Conservation (phyloP, 1,284 basidiomycete genomes). For the Melampsora abietis-canadensis region DNA sequence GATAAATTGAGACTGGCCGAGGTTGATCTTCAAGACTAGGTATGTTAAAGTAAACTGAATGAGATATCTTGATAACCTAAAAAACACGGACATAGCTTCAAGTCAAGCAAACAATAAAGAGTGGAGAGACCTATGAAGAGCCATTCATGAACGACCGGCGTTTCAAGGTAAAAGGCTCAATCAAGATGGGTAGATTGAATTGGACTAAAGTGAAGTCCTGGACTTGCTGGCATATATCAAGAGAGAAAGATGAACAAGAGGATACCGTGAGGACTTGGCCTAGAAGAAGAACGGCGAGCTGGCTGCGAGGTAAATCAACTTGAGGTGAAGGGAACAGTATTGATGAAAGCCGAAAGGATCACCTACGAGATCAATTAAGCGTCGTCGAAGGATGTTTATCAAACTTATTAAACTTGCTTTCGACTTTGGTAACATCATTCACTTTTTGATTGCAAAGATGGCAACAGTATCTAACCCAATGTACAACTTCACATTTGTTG, state of each 20-base stretch:
- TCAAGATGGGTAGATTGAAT: not conserved
- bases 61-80: not conserved
- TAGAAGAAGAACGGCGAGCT: too few species aligned
- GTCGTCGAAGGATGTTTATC: too few species aligned
- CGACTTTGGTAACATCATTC: too few species aligned
- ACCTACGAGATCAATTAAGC: too few species aligned
- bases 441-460: too few species aligned
- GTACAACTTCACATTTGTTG: too few species aligned
- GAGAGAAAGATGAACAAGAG: not conserved
- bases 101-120: not conserved
- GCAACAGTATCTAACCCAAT: too few species aligned
- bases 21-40: constrained; percentile 6
- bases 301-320: too few species aligned
- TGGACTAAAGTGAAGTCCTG: not conserved
- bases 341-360: too few species aligned
- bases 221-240: not conserved
- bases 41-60: constrained; percentile 7
- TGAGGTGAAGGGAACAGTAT: too few species aligned
- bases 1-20: constrained; percentile 13
- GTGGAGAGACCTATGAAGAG: not conserved
- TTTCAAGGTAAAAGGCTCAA: not conserved
- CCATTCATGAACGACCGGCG: constrained; percentile 10
- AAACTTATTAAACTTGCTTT: too few species aligned
- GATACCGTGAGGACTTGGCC: too few species aligned
- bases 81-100: not conserved